Conservation (phyloP, 192 early-diverging fungal genomes). For the Geranomyces variabilis region DNA sequence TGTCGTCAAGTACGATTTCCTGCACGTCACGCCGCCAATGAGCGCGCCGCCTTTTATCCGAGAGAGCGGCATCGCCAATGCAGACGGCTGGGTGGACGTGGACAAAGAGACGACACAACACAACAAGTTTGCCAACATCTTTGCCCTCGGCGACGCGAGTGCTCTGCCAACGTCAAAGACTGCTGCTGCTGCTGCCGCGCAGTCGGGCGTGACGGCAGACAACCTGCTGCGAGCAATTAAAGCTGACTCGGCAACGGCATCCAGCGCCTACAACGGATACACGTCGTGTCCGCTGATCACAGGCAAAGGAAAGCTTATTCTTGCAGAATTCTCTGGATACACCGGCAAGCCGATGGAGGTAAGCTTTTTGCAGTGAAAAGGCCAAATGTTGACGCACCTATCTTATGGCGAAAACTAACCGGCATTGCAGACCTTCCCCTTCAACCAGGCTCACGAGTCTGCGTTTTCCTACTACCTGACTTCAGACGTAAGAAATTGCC, state of each 20-base stretch:
- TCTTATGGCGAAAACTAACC: background rate
- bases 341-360: slow-evolving; percentile 25
- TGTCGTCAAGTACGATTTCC: slow-evolving; percentile 74
- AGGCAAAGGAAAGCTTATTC: slow-evolving; percentile 76
- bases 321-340: slow-evolving; percentile 74
- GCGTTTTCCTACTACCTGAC: slow-evolving; percentile 73
- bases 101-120: slow-evolving; percentile 80
- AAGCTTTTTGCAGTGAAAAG: background rate
- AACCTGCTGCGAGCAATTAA: slow-evolving; percentile 71
- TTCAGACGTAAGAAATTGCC: slow-evolving; percentile 51
- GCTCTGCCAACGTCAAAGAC: slow-evolving; percentile 90
- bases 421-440: slow-evolving; percentile 76
- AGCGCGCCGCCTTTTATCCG: slow-evolving; percentile 79
- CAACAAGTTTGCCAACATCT: slow-evolving; percentile 76
- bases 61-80: slow-evolving; percentile 63
- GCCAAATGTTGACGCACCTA: no score
- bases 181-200: slow-evolving; percentile 82
- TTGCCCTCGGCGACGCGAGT: slow-evolving; percentile 80
- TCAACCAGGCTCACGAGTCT: slow-evolving; percentile 77
- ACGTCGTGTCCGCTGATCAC: slow-evolving; percentile 83
- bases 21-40: slow-evolving; percentile 87
- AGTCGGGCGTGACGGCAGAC: slow-evolving; percentile 73
- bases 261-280: slow-evolving; percentile 76
- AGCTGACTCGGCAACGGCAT: slow-evolving; percentile 42
- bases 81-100: slow-evolving; percentile 82